Evolutionary conservation across 1,284 basidiomycete species (phyloP).

Genomic region (Sporisorium reilianum): DNA sequence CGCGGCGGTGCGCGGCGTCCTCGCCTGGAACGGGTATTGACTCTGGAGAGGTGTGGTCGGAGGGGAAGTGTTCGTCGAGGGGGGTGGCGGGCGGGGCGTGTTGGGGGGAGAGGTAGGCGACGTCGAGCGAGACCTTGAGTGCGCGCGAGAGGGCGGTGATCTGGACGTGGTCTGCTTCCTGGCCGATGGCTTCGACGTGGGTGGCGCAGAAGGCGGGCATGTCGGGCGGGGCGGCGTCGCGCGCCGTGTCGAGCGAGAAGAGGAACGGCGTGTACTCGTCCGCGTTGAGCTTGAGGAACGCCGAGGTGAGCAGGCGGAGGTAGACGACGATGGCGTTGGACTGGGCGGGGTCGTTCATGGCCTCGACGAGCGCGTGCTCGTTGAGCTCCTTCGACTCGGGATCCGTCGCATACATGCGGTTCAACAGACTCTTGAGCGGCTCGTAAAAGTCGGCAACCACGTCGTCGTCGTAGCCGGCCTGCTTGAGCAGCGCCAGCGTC

Average conservation of each 20-base stretch:
- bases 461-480: slow-evolving; percentile 54
- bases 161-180: slow-evolving; percentile 65
- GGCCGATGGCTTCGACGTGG: slow-evolving; percentile 64
- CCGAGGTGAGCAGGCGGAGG: slow-evolving; percentile 54
- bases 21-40: slow-evolving; percentile 46
- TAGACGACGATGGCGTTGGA: slow-evolving; percentile 65
- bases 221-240: slow-evolving; percentile 24
- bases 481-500: slow-evolving; percentile 52
- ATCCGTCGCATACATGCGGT: slow-evolving; percentile 48
- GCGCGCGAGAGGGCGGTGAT: slow-evolving; percentile 60
- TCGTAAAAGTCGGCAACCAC: slow-evolving; percentile 61
- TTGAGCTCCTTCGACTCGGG: slow-evolving; percentile 47
- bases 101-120: slow-evolving; percentile 56
- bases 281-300: slow-evolving; percentile 58
- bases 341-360: slow-evolving; percentile 62
- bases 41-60: slow-evolving; percentile 4
- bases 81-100: slow-evolving; percentile 54
- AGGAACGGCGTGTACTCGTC: slow-evolving; percentile 63
- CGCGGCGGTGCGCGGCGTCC: slow-evolving; percentile 23
- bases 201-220: slow-evolving; percentile 60
- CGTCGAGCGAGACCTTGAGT: slow-evolving; percentile 58
- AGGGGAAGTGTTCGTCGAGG: slow-evolving; percentile 30
- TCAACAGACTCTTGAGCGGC: slow-evolving; percentile 51
- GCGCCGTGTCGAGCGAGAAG: slow-evolving; percentile 39
- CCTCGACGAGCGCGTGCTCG: slow-evolving; percentile 42